These are phyloP conservation scores for Amanita rimosa DNA, from an alignment of 768 basidiomycete genomes.

Conservation along the genomic window DNA sequence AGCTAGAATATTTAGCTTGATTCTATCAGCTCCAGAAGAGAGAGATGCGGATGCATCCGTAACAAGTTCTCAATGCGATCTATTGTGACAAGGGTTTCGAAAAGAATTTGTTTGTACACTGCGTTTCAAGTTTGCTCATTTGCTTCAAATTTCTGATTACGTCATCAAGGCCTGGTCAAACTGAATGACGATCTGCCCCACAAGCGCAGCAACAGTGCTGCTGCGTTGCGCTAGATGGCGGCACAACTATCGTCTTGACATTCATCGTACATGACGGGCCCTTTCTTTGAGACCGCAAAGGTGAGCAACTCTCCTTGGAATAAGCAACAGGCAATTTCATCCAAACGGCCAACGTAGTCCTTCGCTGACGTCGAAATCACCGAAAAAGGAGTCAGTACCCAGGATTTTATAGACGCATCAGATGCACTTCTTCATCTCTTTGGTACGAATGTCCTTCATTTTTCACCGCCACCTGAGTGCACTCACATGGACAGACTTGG, in stretches of 20 bases:
- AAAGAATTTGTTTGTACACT: too few species aligned
- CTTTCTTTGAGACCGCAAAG: constrained; percentile 1
- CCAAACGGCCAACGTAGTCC: constrained; percentile 29
- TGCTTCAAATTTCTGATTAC: too few species aligned
- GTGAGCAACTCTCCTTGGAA: background rate
- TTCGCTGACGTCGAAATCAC: constrained; percentile 77
- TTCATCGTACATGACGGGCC: background rate
- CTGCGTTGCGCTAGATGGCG: too few species aligned
- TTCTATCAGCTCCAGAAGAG: too few species aligned
- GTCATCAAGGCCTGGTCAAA: too few species aligned
- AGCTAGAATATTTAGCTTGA: too few species aligned
- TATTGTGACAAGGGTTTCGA: too few species aligned
- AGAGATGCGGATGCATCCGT: too few species aligned
- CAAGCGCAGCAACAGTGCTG: too few species aligned
- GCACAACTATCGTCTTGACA: background rate
- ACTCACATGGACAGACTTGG: constrained; percentile 35
- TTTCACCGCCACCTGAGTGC: constrained; percentile 1
- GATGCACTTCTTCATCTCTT: constrained; percentile 78
- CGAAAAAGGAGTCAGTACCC: constrained; percentile 70
- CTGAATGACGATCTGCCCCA: too few species aligned
- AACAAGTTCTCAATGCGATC: too few species aligned
- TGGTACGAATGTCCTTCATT: constrained; percentile 27
- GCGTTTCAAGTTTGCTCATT: too few species aligned
- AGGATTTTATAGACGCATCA: constrained; percentile 74
- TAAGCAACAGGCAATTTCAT: background rate